Base-by-base conservation (phyloP, 1,284 basidiomycete species). In the Schizopora paradoxa region DNA sequence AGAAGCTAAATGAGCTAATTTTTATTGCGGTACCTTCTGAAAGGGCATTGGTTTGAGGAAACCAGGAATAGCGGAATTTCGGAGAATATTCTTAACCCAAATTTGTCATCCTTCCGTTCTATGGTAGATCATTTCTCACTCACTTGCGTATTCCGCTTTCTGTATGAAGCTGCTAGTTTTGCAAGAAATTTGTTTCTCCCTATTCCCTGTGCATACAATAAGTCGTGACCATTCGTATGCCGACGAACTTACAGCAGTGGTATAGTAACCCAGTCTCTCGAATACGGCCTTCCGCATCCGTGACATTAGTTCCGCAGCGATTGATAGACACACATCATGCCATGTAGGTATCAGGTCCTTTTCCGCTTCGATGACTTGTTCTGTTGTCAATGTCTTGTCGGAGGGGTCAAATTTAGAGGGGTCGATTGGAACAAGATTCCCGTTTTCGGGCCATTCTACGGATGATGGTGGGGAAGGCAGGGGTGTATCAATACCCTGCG, bases 141-240 rank as follows among this genome's bases (percentile, higher is more conserved):
- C n/a, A 84, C 88, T 67, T 92, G 91, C 33, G 75, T 82, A 53
- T 91, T 86, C 0, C 87, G 90, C 59, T 96, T 96, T 66, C 82
- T 86, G 68, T 90, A 91, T 0, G 90, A 93, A 4, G 91, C 91
- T 42, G 82, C 79, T 11, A 96, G 73, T 86, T 99, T 97, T 0
- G 94, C 86, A 29, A 98, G 71, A 51, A 93, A 90, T 63, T 97
- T 99, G 65, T 97, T 99, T 54, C 86, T 74, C 2, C 91, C 86
- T 46, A 99, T 87, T 1, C 96, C 96, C 79, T 92, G 43, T 1
- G 16, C 13, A 36, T 41, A 11, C 18, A 4, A 26, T 8, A 31
- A 26, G 26, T 22, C 25, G 28, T 23, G 4, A 43, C 18, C 10
- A 21, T 10, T 19, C 26, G 11, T 5, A 14, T 4, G 19, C 16